Base-by-base conservation (phyloP, 2,329 filamentous ascomycete species). In the Pseudogymnoascus verrucosus region DNA sequence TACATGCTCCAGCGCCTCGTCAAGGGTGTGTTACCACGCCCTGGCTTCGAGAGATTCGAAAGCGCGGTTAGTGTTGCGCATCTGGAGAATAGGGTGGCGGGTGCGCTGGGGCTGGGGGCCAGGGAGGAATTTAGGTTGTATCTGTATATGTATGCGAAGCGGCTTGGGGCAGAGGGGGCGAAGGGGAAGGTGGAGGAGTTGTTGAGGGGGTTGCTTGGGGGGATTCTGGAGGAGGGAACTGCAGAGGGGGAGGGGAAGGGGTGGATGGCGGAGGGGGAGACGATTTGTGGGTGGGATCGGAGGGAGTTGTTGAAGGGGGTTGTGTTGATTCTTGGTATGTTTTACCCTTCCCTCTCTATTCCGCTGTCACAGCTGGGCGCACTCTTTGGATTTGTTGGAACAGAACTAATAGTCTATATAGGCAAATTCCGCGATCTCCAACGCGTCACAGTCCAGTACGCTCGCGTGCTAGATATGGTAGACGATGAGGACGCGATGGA, bases 111-210 rank as follows among this genome's bases (percentile, higher is more conserved):
- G 65, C 79, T 99, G 0, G 90, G 89, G 3, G 89, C 95, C 0
- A 89, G 87, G 69, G 93, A 98, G 64, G 95, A 99, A 74, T 99
- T 98, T 77, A 86, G 91, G 64, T 81, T 96, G 1, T 98, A 98
- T 72, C 79, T 99, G n/a, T 89, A 92, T 71, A 98, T 98, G 92
- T 99, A 99, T 72, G 93, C 93, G 3, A 98, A 97, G 78, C 87
- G 95, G 0, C 84, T 99, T 5, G 95, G 95, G 1, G 91, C 92
- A 0, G 96, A 99, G 75, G 92, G 92, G 0, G 79, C 93, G 61
- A 86, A 89, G 69, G 82, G 85, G 64, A 99, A 99, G 77, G 92
- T 97, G 1, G 93, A 98, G 74, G 96, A 99, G 78, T 79, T 99
- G 8, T 79, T 98, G 28, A 89, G 91, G 69, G 89, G 86, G 54